These are phyloP conservation scores for Heliamphora pulchella DNA, from an alignment of 179 eudicot species.

Conservation along the genomic window DNA sequence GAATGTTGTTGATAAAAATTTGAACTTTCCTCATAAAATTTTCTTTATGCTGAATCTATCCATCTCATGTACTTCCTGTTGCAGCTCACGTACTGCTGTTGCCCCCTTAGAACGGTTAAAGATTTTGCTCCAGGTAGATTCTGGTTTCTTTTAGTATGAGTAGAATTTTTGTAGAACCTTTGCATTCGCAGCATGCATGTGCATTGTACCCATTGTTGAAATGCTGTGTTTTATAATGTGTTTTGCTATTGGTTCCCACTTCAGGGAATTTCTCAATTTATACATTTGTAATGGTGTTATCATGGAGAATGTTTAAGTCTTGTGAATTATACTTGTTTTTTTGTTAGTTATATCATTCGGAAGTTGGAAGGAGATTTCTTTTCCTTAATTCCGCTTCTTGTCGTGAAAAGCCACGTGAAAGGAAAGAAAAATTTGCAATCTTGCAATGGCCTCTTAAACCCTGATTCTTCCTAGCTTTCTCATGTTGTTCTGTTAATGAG, in stretches of 20 bases:
- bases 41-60: conserved; percentile 5
- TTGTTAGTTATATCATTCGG: not conserved
- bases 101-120: conserved; percentile 79
- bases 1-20: conserved; percentile 4
- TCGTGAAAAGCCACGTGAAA: not conserved
- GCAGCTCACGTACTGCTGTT: conserved; percentile 87
- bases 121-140: conserved; percentile 70
- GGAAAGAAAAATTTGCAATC: not conserved
- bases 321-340: not conserved
- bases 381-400: not conserved
- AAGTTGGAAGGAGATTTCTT: not conserved
- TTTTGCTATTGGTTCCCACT: not conserved
- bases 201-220: not conserved
- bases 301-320: not conserved
- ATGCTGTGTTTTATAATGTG: not conserved
- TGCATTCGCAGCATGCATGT: not conserved
- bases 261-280: not conserved
- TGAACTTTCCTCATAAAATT: not conserved
- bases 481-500: not conserved
- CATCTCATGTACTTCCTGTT: conserved; percentile 11
- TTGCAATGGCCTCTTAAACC: not conserved
- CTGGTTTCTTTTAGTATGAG: not conserved
- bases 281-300: not conserved
- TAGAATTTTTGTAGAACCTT: not conserved
- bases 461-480: not conserved